Base-by-base conservation (phyloP, 176 grass and related monocot species). In the Eleusine coracana region DNA sequence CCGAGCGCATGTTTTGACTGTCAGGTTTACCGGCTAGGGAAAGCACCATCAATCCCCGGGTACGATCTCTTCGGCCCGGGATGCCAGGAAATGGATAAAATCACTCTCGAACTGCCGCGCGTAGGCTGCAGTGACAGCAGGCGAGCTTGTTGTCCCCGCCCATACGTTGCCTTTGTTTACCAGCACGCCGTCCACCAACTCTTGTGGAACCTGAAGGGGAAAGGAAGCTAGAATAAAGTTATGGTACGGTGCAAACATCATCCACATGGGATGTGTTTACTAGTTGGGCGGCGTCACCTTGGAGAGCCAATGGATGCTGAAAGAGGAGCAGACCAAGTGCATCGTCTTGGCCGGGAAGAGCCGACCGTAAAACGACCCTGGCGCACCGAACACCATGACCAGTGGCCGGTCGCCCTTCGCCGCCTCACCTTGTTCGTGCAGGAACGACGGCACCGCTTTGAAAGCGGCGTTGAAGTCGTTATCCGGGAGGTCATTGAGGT, bases 381-480 rank as follows among this genome's bases (percentile, higher is more conserved):
- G 81, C 36, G 79, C 73, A 45, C 48, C 86, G 14, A 45, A 60
- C 7, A 88, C n/a, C 1, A 83, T 64, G 50, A 66, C 37, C 34
- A 20, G n/a, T 42, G 44, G 2, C 18, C 21, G 4, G 18, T 61
- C 40, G 28, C 55, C 39, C 18, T 23, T 42, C 2, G 40, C 44
- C 12, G 46, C 17, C 11, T 40, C 55, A 1, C 7, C 46, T 0
- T 49, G 10, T 9, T 55, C 6, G 38, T 42, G 63, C 64, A 37
- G 5, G 46, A 72, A 71, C 61, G 2, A 45, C 15, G 56, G 68
- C 42, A 83, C 51, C 60, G 38, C 79, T 38, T 75, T 42, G 74
- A 89, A 89, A 5, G 80, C 71, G 31, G 75, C 58, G 48, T 89
- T 89, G 87, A 89, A 89, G 63, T 89, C 87, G 45, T 89, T 89